Evolutionary conservation across 163 green algal species (phyloP).

Genomic region (Coccomyxa subellipsoidea): DNA sequence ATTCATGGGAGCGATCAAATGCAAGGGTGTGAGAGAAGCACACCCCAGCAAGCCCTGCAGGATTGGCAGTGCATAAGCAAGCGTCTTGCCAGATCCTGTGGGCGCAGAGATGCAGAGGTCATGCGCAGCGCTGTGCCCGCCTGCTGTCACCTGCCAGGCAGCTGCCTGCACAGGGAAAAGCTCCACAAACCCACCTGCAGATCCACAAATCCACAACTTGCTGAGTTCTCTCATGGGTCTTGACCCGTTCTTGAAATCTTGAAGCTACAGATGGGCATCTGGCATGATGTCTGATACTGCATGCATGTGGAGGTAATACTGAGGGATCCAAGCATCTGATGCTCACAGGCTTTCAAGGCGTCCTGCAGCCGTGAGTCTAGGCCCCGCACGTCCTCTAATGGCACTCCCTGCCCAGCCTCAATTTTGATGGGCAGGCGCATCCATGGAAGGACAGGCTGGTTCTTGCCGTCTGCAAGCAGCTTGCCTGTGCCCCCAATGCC

Average conservation of each 20-base stretch:
- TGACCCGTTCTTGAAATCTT: no score
- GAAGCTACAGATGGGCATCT: no score
- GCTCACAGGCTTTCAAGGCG: slow-evolving; percentile 24
- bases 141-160: slow-evolving; percentile 63
- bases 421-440: slow-evolving; percentile 76
- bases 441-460: slow-evolving; percentile 72
- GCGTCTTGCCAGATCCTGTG: slow-evolving; percentile 91
- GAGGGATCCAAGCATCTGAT: no score
- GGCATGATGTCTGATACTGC: no score
- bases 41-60: slow-evolving; percentile 46
- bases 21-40: not conserved
- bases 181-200: slow-evolving; percentile 33
- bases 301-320: no score
- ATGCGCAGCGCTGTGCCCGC: slow-evolving; percentile 60
- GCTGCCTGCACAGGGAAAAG: slow-evolving; percentile 82
- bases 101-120: slow-evolving; percentile 83
- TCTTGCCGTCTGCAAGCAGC: not conserved
- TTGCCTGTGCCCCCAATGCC: not conserved
- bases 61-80: slow-evolving; percentile 86
- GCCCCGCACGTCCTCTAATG: slow-evolving; percentile 49
- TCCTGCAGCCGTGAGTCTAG: slow-evolving; percentile 43
- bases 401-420: slow-evolving; percentile 39
- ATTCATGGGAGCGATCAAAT: no score
- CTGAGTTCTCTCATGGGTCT: not conserved
- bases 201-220: not conserved